phyloP scores from a whole-genome alignment of 495 filamentous ascomycete species.

The Neurospora hispaniola region DNA sequence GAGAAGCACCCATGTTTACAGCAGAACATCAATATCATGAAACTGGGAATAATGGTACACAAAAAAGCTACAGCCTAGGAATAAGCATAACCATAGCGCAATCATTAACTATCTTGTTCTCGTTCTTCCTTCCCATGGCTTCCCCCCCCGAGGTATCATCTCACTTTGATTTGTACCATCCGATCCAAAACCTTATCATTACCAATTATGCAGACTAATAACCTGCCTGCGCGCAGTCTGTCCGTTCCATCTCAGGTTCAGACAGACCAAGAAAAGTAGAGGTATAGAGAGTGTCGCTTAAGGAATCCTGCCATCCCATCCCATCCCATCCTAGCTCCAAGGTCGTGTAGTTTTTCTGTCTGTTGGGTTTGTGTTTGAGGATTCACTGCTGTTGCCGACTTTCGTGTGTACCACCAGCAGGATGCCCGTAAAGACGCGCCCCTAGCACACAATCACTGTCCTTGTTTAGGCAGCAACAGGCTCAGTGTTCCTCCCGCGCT shows the following conservation, averaged over 20 bases:
- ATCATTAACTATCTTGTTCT: not conserved
- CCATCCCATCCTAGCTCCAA: not conserved
- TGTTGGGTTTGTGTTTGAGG: not conserved
- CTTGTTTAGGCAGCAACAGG: conserved; percentile 19
- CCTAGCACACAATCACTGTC: not conserved
- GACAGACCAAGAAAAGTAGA: not conserved
- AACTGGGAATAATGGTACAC: not conserved
- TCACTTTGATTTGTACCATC: not conserved
- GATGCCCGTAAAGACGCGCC: no score
- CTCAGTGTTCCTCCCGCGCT: conserved; percentile 31
- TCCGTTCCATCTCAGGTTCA: not conserved
- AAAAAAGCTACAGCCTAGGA: not conserved
- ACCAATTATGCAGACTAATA: conserved; percentile 1
- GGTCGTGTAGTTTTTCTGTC: not conserved
- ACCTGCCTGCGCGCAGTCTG: not conserved
- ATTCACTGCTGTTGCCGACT: not conserved
- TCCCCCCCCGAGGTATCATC: not conserved
- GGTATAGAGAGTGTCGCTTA: not conserved
- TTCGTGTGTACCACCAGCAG: not conserved
- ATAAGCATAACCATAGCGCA: not conserved
- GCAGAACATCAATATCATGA: not conserved
- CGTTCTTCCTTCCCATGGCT: not conserved
- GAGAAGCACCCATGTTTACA: not conserved
- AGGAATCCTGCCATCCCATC: not conserved
- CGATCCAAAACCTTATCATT: not conserved